Base-by-base conservation (phyloP, 108 stramenopile species). In the Pseudonitzschia pungens region DNA sequence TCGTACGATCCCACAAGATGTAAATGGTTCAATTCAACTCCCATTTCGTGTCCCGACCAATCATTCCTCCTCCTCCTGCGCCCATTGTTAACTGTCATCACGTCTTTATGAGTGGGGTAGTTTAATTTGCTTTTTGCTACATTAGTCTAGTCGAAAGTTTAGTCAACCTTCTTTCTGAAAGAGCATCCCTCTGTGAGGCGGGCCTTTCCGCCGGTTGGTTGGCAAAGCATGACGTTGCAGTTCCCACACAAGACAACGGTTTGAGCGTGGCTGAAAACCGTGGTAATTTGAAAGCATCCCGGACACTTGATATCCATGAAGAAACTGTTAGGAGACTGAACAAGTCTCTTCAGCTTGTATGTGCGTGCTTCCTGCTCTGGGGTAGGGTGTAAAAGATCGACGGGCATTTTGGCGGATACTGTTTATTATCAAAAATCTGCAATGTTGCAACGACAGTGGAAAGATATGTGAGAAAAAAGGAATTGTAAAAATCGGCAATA, bases 291-390 rank as follows among this genome's bases (percentile, higher is more conserved):
- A 90, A 98, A 98, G 95, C 99, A 99, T 73, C 98, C 98, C 26
- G 98, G 98, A 81, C 99, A 99, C 81, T 99, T 98, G 70, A 99
- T 98, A 72, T 99, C 99, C 99, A 99, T 99, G 83, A 99, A 99
- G 77, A 96, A 99, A 69, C 89, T 91, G 88, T 99, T 98, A 45
- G 99, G 99, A 76, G 91, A 89, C 86, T 99, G 99, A 31, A 99
- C 98, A 69, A 99, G 95, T 69, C 99, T 90, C 96, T 99, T 99
- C 74, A 98, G 92, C 96, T 99, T 99, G 98, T 99, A 98, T 71
- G 92, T 95, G 70, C 83, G 81, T 77, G 88, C 88, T 89, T 99
- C 97, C n/a, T 79, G 72, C 68, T 91, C 95, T 52, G 96, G 73
- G 71, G 90, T 68, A 50, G 98, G 98, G 89, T 98, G 82, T 70